These are phyloP conservation scores for Ophiostoma quercus DNA, from an alignment of 2,329 filamentous ascomycete genomes.

Conservation along the genomic window DNA sequence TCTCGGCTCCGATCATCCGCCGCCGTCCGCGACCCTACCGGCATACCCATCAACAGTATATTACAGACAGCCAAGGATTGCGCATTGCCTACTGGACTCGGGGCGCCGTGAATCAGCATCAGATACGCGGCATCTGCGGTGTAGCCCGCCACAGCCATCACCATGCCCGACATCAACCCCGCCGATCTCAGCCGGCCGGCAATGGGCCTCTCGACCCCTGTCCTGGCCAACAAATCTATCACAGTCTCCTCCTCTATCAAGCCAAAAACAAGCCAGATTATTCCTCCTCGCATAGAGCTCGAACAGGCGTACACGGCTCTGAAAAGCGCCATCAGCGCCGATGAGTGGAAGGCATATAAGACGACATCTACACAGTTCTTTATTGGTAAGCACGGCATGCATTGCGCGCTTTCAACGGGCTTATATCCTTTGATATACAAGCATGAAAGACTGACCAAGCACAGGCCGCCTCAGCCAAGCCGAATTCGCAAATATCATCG, in stretches of 20 bases:
- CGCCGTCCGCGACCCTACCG: slow-evolving; percentile 18
- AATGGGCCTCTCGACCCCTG: slow-evolving; percentile 53
- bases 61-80: neutral
- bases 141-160: slow-evolving; percentile 11
- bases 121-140: neutral
- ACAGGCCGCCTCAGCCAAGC: slow-evolving; percentile 58
- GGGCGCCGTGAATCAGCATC: neutral
- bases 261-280: slow-evolving; percentile 56
- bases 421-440: neutral
- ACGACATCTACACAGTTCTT: slow-evolving; percentile 58
- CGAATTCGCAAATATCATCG: slow-evolving; percentile 55
- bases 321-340: slow-evolving; percentile 53
- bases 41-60: neutral
- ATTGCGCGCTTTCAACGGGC: neutral
- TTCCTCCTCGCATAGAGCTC: slow-evolving; percentile 62
- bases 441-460: neutral
- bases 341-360: slow-evolving; percentile 62
- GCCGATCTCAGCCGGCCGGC: slow-evolving; percentile 61
- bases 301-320: slow-evolving; percentile 60
- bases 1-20: slow-evolving; percentile 15
- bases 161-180: slow-evolving; percentile 66
- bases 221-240: slow-evolving; percentile 54
- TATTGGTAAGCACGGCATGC: slow-evolving; percentile 43
- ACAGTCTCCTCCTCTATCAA: slow-evolving; percentile 49
- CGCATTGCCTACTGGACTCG: neutral